phyloP scores from a whole-genome alignment of 768 basidiomycete species.

The Lyophyllum decastes region DNA sequence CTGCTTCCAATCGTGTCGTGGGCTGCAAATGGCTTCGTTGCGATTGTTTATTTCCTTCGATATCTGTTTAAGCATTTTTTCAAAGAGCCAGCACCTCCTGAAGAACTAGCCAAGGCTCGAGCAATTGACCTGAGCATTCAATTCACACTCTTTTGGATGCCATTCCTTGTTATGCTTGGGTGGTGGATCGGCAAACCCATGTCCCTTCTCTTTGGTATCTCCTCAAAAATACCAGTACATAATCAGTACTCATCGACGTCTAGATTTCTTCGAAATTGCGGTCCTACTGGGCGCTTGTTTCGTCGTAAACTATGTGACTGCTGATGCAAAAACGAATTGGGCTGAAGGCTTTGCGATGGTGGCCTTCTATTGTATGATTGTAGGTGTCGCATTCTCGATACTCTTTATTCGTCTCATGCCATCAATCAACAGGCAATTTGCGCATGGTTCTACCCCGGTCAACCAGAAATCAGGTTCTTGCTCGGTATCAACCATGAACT shows the following conservation, averaged over 20 bases:
- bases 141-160: slow-evolving; percentile 80
- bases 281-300: slow-evolving; percentile 68
- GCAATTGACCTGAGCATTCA: slow-evolving; percentile 81
- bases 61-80: slow-evolving; percentile 42
- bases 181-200: slow-evolving; percentile 70
- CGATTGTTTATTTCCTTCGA: slow-evolving; percentile 57
- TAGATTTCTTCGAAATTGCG: slow-evolving; percentile 72
- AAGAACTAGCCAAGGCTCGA: slow-evolving; percentile 62
- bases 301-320: slow-evolving; percentile 79
- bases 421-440: slow-evolving; percentile 47
- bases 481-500: slow-evolving; percentile 17
- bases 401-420: neutral
- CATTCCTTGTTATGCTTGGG: slow-evolving; percentile 63
- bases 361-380: slow-evolving; percentile 69
- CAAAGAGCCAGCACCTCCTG: slow-evolving; percentile 43
- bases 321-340: slow-evolving; percentile 81
- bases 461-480: slow-evolving; percentile 47
- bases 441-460: slow-evolving; percentile 69
- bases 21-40: slow-evolving; percentile 67
- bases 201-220: slow-evolving; percentile 64
- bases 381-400: slow-evolving; percentile 19
- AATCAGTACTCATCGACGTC: neutral
- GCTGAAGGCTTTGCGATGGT: slow-evolving; percentile 70
- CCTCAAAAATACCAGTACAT: neutral
- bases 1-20: slow-evolving; percentile 75